A percentile compares a stretch with the other conserved stretches of the same genome.
Evolutionary conservation across 2,329 filamentous ascomycete species (phyloP).

Genomic region (Trichoderma sp.): DNA sequence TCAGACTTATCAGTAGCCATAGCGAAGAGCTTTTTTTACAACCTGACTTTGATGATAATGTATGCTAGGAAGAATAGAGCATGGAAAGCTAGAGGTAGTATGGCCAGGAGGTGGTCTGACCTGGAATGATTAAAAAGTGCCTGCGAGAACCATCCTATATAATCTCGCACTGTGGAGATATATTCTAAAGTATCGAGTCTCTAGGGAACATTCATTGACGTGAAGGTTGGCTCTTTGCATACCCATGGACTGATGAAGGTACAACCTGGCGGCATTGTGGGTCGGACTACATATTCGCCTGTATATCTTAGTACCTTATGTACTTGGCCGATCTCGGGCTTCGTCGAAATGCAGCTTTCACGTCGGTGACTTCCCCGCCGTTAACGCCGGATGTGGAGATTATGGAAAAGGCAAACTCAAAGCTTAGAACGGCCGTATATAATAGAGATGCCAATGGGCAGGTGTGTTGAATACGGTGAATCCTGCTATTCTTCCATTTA

Average conservation of each 20-base stretch:
- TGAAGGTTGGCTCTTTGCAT: neutral
- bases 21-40: neutral
- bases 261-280: neutral
- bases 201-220: neutral
- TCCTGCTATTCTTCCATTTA: neutral
- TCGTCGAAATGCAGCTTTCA: neutral
- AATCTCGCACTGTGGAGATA: neutral
- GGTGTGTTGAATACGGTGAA: neutral
- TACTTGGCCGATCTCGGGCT: slow-evolving; percentile 7
- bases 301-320: neutral
- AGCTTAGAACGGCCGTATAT: neutral
- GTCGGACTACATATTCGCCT: neutral
- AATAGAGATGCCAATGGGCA: neutral
- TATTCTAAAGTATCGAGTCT: neutral
- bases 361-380: neutral
- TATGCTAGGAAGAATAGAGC: neutral
- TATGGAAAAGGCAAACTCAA: neutral
- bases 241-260: neutral
- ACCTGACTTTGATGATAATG: neutral
- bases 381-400: slow-evolving; percentile 7
- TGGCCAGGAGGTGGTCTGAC: neutral
- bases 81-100: neutral
- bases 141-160: neutral
- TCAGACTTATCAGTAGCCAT: neutral
- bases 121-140: neutral